These are phyloP conservation scores for Rauvolfia tetraphylla DNA, from an alignment of 257 asterid genomes.

Conservation along the genomic window DNA sequence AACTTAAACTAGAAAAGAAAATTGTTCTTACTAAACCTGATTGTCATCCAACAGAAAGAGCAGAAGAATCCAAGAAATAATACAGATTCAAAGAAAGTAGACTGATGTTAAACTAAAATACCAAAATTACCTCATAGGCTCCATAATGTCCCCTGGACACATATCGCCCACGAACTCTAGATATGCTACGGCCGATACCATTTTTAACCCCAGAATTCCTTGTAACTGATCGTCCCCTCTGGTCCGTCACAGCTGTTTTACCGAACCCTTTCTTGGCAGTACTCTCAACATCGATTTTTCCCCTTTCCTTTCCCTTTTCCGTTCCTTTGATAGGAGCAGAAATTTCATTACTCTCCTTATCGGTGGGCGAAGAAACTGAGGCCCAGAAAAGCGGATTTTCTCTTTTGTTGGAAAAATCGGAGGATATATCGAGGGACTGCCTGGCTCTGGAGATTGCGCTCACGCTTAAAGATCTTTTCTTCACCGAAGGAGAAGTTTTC, in stretches of 20 bases:
- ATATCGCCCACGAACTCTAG: conserved; percentile 61
- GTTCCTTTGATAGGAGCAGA: neutral
- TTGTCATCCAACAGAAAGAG: neutral
- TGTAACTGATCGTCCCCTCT: conserved; percentile 66
- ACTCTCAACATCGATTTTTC: conserved; percentile 5
- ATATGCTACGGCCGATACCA: conserved; percentile 82
- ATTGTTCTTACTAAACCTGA: too few species aligned
- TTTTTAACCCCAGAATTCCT: conserved; percentile 38
- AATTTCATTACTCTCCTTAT: conserved; percentile 16
- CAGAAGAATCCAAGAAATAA: neutral
- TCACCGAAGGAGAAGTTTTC: neutral
- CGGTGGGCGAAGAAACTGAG: conserved; percentile 21
- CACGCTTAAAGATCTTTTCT: conserved; percentile 71
- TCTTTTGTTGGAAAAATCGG: conserved; percentile 58
- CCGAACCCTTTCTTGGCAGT: conserved; percentile 2
- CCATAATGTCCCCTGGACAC: conserved; percentile 41
- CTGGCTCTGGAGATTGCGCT: conserved; percentile 54
- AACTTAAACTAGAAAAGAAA: too few species aligned
- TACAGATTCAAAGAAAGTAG: neutral
- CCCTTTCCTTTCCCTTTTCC: neutral
- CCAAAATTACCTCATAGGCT: conserved; percentile 44
- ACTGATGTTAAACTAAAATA: neutral
- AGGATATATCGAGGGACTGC: conserved; percentile 29
- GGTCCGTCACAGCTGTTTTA: conserved; percentile 21
- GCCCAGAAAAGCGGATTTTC: conserved; percentile 81